These are phyloP conservation scores for Colletotrichum musicola DNA, from an alignment of 2,329 filamentous ascomycete species.

Conservation along the genomic window DNA sequence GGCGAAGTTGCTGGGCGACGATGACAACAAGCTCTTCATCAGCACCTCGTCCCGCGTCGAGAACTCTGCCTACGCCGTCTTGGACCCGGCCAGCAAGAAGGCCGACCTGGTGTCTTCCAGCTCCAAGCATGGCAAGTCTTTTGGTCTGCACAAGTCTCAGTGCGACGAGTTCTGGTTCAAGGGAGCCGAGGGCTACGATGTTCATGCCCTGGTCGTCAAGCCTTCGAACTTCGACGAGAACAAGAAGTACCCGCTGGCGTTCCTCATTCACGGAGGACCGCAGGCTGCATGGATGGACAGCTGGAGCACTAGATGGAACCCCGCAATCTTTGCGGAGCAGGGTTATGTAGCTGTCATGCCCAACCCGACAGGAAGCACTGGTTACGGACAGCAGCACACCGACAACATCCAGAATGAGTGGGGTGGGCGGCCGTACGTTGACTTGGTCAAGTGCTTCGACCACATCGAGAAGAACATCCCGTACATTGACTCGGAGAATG, in stretches of 20 bases:
- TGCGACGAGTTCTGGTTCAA: constrained; percentile 77
- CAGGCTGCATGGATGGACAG: constrained; percentile 81
- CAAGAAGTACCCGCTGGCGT: constrained; percentile 83
- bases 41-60: constrained; percentile 78
- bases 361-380: constrained; percentile 86
- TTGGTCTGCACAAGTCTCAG: constrained; percentile 74
- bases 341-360: constrained; percentile 86
- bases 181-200: constrained; percentile 70
- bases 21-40: constrained; percentile 67
- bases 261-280: constrained; percentile 86
- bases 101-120: constrained; percentile 69
- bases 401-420: constrained; percentile 84
- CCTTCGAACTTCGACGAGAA: constrained; percentile 75
- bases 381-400: constrained; percentile 82
- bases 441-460: constrained; percentile 83
- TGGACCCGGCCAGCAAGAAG: constrained; percentile 60
- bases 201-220: constrained; percentile 78
- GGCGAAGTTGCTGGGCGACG: constrained; percentile 63
- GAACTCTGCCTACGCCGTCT: constrained; percentile 75
- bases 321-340: constrained; percentile 87
- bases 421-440: constrained; percentile 87
- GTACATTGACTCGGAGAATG: constrained; percentile 76
- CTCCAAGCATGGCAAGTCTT: constrained; percentile 73
- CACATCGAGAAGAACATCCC: constrained; percentile 75
- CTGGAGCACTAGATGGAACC: constrained; percentile 90